A percentile compares a stretch with the other conserved stretches of the same genome.
phyloP scores from a whole-genome alignment of 2,329 filamentous ascomycete species.

The Venturia carpophila region DNA sequence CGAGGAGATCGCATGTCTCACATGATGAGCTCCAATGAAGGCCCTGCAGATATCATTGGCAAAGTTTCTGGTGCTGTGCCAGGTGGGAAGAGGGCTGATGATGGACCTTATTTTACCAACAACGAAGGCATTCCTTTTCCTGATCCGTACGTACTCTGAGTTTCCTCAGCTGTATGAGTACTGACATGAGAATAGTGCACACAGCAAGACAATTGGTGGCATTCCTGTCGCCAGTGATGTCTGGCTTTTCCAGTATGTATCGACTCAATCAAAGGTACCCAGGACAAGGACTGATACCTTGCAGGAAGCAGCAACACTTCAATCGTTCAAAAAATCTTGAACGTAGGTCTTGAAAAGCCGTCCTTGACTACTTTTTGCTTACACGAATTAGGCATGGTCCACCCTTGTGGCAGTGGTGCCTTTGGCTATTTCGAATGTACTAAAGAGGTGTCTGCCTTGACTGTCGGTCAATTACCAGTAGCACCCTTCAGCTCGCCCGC shows the following conservation, averaged over 20 bases:
- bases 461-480: constrained; percentile 21
- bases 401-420: constrained; percentile 38
- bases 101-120: constrained; percentile 47
- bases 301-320: constrained; percentile 45
- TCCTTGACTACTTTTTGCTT: constrained; percentile 23
- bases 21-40: constrained; percentile 44
- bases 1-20: constrained; percentile 33
- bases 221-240: constrained; percentile 45
- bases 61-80: constrained; percentile 42
- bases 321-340: constrained; percentile 49
- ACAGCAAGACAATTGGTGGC: constrained; percentile 48
- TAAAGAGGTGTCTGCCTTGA: constrained; percentile 30
- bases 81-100: constrained; percentile 43
- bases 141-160: constrained; percentile 33
- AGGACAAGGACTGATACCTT: neutral
- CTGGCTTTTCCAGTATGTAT: constrained; percentile 40
- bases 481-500: constrained; percentile 16
- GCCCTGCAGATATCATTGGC: constrained; percentile 44
- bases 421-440: constrained; percentile 43
- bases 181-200: constrained; percentile 25
- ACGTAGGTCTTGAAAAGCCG: constrained; percentile 22
- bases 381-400: constrained; percentile 29
- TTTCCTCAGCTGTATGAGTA: neutral
- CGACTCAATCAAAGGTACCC: neutral
- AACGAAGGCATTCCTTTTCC: constrained; percentile 48